These are phyloP conservation scores for Sugiyamaella floridensis DNA, from an alignment of 805 yeast genomes.

Conservation along the genomic window DNA sequence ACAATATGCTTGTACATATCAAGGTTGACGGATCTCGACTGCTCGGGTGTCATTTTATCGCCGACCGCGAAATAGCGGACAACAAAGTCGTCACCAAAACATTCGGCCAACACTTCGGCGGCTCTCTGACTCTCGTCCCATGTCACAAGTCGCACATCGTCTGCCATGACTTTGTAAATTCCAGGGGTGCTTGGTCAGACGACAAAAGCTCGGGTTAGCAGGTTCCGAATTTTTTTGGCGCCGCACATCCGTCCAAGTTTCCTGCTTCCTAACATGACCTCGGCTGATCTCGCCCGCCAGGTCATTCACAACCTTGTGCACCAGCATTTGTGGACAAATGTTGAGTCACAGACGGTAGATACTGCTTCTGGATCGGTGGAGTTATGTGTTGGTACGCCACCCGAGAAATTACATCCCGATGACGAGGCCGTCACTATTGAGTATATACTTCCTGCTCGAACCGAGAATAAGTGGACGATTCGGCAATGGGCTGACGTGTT, in stretches of 20 bases:
- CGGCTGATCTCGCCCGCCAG: background rate
- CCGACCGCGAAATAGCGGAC: constrained; percentile 43
- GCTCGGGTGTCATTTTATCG: constrained; percentile 30
- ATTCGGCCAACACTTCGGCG: constrained; percentile 46
- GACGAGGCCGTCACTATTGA: constrained; percentile 15
- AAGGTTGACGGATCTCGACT: constrained; percentile 39
- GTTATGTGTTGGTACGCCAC: constrained; percentile 28
- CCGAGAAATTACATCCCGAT: constrained; percentile 31
- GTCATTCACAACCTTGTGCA: constrained; percentile 26
- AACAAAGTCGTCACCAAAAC: constrained; percentile 51
- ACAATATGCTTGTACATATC: constrained; percentile 49
- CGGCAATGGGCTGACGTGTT: constrained; percentile 31
- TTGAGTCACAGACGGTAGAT: constrained; percentile 16
- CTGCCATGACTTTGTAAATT: background rate
- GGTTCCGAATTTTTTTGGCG: background rate
- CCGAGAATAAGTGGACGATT: constrained; percentile 29
- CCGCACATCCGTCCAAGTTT: background rate
- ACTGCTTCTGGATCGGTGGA: constrained; percentile 1
- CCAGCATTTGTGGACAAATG: constrained; percentile 34
- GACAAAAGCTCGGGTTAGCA: too few species aligned
- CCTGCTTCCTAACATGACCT: background rate
- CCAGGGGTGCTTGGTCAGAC: too few species aligned
- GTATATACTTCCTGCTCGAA: constrained; percentile 23
- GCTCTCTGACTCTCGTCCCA: constrained; percentile 44
- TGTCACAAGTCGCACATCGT: constrained; percentile 13